Evolutionary conservation across 73 alveolate species (phyloP).

Genomic region (Paramecium octaurelia): DNA sequence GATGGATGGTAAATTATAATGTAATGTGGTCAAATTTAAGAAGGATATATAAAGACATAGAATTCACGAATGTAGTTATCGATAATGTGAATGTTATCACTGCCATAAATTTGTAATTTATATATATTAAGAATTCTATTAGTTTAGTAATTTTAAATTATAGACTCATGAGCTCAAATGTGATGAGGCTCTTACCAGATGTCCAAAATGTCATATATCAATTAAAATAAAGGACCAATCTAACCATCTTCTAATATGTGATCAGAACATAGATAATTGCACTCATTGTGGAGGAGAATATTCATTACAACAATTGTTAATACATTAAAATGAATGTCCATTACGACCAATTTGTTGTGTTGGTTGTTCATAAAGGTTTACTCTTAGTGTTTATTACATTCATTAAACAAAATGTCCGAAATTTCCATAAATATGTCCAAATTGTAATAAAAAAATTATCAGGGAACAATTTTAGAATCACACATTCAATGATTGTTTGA

Average conservation of each 20-base stretch:
- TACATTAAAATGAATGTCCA: neutral
- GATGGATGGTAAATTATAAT: neutral
- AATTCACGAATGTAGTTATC: neutral
- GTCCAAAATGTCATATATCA: neutral
- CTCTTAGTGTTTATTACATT: neutral
- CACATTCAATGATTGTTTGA: neutral
- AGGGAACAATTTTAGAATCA: neutral
- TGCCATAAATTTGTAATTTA: neutral
- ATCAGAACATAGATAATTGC: neutral
- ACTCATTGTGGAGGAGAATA: neutral
- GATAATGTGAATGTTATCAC: conserved; percentile 17
- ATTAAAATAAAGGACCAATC: neutral
- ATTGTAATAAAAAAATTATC: neutral
- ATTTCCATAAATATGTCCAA: conserved; percentile 11
- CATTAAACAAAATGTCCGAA: conserved; percentile 6
- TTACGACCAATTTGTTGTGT: neutral
- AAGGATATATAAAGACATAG: neutral
- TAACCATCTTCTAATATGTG: neutral
- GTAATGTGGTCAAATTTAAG: neutral
- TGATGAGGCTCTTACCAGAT: neutral
- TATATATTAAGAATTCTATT: neutral
- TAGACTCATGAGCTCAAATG: neutral
- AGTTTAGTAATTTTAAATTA: neutral
- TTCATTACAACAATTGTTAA: neutral
- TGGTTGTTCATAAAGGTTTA: neutral